phyloP scores from a whole-genome alignment of 1,284 basidiomycete species.

The Cystobasidium sp. region DNA sequence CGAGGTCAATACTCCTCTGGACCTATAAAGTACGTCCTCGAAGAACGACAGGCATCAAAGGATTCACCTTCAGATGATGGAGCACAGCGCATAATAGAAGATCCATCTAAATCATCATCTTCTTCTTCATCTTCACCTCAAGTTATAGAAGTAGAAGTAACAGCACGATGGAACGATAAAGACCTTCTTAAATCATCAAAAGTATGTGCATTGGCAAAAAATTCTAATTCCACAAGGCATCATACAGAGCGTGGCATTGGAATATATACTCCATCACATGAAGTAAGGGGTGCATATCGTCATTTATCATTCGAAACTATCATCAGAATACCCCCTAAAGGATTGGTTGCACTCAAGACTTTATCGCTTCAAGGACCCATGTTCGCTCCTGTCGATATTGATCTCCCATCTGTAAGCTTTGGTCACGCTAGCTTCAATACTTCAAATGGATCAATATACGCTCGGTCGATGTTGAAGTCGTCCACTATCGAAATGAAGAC shows the following conservation, averaged over 20 bases:
- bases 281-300: slow-evolving; percentile 24
- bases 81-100: not conserved
- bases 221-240: not conserved
- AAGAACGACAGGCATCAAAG: slow-evolving; percentile 32
- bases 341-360: slow-evolving; percentile 10
- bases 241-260: slow-evolving; percentile 25
- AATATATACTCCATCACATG: slow-evolving; percentile 35
- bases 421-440: slow-evolving; percentile 26
- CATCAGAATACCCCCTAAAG: slow-evolving; percentile 29
- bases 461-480: not conserved
- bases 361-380: slow-evolving; percentile 18
- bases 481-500: slow-evolving; percentile 5
- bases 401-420: slow-evolving; percentile 16
- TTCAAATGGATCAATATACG: slow-evolving; percentile 26
- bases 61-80: slow-evolving; percentile 9
- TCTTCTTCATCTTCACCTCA: not conserved
- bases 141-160: slow-evolving; percentile 35
- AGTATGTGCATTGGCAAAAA: slow-evolving; percentile 23
- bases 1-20: slow-evolving; percentile 25
- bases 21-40: slow-evolving; percentile 26
- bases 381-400: slow-evolving; percentile 37
- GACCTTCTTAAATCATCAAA: slow-evolving; percentile 39
- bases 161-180: slow-evolving; percentile 42
- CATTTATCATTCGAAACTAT: slow-evolving; percentile 41
- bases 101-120: not conserved